Base-by-base conservation (phyloP, 2,329 filamentous ascomycete genomes). In the Sclerotinia minor region DNA sequence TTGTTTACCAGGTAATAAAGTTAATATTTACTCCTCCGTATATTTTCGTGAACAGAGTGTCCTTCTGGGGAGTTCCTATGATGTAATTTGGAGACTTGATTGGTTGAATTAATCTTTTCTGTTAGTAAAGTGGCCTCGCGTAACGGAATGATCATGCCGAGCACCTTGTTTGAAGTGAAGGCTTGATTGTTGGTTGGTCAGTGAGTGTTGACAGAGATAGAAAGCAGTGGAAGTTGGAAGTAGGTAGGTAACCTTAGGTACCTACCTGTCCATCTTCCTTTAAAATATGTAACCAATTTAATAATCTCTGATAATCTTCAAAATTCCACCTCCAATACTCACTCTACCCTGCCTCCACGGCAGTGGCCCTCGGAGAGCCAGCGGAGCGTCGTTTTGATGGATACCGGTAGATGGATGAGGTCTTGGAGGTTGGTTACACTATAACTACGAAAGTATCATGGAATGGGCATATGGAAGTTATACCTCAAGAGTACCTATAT, bases 41-140 rank as follows among this genome's bases (percentile, higher is more conserved):
- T 41, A 41, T 41, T 41, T 41, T 41, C 38, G 29, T 45, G 55
- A 59, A 59, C 55, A 59, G 38, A 59, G 55, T 59, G 55, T 59
- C 55, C 55, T 59, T 59, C 24, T 24, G 26, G 19, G 38, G 5
- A 59, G 26, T 15, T 45, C 9, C 29, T 26, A 11, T 58, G 11
- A 58, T 52, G 49, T 21, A 32, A 45, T 24, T 38, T 41, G 7
- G 11, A 45, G 41, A 59, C 44, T 21, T 59, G 57, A 59, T 59
- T 59, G 38, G 57, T 32, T 45, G 17, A 21, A 45, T 45, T n/a
- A 29, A n/a, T 13, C 2, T 8, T n/a, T 29, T 29, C n/a, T 21
- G 9, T 13, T 19, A n/a, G 8, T 32, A 59, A 44, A 44, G 54
- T 41, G 15, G 35, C 8, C 15, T 26, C 21, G 54, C 35, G 35